Evolutionary conservation across 768 basidiomycete genomes (phyloP).

Genomic region (Imleria badia): DNA sequence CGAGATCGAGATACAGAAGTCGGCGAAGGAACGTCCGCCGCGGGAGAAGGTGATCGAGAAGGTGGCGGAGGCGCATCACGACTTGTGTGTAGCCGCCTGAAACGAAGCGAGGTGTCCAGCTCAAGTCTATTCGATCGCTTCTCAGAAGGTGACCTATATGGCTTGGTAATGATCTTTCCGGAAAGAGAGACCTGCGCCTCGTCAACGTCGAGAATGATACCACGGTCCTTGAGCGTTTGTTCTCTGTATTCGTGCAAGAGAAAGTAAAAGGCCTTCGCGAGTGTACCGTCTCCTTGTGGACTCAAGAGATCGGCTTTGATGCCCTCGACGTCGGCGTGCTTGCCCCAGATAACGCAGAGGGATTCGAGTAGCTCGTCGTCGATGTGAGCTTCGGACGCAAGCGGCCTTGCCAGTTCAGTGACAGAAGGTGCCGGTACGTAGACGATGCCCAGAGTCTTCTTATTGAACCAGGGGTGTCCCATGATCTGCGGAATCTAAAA

Average conservation of each 20-base stretch:
- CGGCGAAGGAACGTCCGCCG: conserved; percentile 14
- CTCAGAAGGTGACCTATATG: conserved; percentile 42
- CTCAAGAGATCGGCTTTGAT: conserved; percentile 70
- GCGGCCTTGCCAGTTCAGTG: conserved; percentile 65
- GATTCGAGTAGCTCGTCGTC: conserved; percentile 78
- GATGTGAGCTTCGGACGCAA: conserved; percentile 65
- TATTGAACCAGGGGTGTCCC: conserved; percentile 78
- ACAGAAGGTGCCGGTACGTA: conserved; percentile 59
- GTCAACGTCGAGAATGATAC: conserved; percentile 41
- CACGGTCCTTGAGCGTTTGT: conserved; percentile 54
- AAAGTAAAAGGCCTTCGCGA: conserved; percentile 89
- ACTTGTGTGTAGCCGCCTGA: conserved; percentile 21
- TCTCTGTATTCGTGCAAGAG: conserved; percentile 77
- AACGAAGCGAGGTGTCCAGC: conserved; percentile 6
- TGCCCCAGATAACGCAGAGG: conserved; percentile 81
- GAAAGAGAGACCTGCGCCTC: conserved; percentile 12
- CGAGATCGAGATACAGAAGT: conserved; percentile 37
- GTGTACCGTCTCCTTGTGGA: conserved; percentile 64
- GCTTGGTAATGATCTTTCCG: conserved; percentile 38
- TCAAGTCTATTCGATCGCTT: conserved; percentile 27
- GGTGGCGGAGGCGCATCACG: conserved; percentile 30
- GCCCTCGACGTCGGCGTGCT: conserved; percentile 56
- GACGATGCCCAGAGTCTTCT: conserved; percentile 47
- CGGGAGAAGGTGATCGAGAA: conserved; percentile 30
- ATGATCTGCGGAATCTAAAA: conserved; percentile 83